These are phyloP conservation scores for Ogataea nitratoaversa DNA, from an alignment of 805 yeast genomes.

Conservation along the genomic window DNA sequence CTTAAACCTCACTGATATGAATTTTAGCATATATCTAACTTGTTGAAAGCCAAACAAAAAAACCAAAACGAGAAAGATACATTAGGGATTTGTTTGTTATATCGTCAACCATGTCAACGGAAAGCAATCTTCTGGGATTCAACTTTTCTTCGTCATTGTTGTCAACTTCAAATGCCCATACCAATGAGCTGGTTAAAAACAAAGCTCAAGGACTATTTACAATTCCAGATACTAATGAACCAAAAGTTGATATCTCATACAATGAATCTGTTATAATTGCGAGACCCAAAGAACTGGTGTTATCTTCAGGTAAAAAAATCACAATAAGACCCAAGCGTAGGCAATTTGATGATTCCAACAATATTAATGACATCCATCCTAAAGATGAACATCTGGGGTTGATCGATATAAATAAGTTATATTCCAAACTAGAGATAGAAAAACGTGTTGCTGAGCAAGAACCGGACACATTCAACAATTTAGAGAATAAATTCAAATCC, in stretches of 20 bases:
- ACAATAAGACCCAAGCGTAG: conserved; percentile 15
- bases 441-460: conserved; percentile 12
- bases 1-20: too few species aligned
- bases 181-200: not conserved
- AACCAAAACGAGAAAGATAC: too few species aligned
- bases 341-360: not conserved
- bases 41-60: too few species aligned
- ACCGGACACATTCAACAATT: not conserved
- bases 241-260: conserved; percentile 2
- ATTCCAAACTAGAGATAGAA: conserved; percentile 20
- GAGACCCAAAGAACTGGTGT: conserved; percentile 11
- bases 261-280: conserved; percentile 3
- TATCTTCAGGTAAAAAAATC: conserved; percentile 23
- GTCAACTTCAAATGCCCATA: not conserved
- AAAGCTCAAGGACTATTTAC: not conserved
- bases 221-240: not conserved
- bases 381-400: conserved; percentile 13
- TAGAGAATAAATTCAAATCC: conserved; percentile 9
- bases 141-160: conserved; percentile 15
- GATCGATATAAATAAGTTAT: conserved; percentile 22
- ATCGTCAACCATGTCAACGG: not conserved
- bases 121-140: conserved; percentile 6
- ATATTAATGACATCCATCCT: not conserved
- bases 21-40: too few species aligned
- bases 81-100: too few species aligned